Base-by-base conservation (phyloP, 331 rosid genomes). In the Malus hybrid region DNA sequence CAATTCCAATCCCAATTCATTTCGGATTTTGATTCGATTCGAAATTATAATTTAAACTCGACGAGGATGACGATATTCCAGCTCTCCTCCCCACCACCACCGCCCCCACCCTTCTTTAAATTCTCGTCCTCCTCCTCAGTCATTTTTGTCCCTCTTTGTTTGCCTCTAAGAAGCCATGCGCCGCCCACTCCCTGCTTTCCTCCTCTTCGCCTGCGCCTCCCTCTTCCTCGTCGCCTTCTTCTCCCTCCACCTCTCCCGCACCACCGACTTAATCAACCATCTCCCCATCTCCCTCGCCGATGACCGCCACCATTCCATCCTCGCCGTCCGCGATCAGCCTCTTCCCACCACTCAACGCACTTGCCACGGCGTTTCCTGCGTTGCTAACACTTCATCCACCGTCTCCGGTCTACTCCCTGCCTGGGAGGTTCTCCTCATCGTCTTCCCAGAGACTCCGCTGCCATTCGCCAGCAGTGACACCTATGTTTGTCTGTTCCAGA, bases 361-460 rank as follows among this genome's bases (percentile, higher is more conserved):
- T 29, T 87, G 89, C 33, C 89, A n/a, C 7, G 90, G 2, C 1
- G 10, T 85, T 0, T 82, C 96, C 4, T 91, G 88, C 14, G n/a
- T 79, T 52, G 48, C 46, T 24, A 57, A 79, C n/a, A 39, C 5
- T 14, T 12, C 34, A 48, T 29, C 85, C 52, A 48, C 90, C 33
- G 81, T 80, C 46, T 77, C 97, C 6, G 6, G 87, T 44, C 89
- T 92, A 0, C 22, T 92, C 0, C 88, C 97, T 0, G 93, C 79
- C 54, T 92, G 96, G 97, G 87, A 90, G 72, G 50, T 92, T 67
- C 84, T 92, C n/a, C 14, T 90, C 31, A 62, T 90, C 50, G 75
- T 77, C 34, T 72, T 84, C 0, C 80, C 79, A 1, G 73, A 77
- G 55, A 78, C 80, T 13, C 79, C 64, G 4, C 22, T 84, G 6